Evolutionary conservation across 306 rosid species (phyloP), one percentile per base, ranked within the genome.

Genomic region (Casuarina cunninghamiana): DNA sequence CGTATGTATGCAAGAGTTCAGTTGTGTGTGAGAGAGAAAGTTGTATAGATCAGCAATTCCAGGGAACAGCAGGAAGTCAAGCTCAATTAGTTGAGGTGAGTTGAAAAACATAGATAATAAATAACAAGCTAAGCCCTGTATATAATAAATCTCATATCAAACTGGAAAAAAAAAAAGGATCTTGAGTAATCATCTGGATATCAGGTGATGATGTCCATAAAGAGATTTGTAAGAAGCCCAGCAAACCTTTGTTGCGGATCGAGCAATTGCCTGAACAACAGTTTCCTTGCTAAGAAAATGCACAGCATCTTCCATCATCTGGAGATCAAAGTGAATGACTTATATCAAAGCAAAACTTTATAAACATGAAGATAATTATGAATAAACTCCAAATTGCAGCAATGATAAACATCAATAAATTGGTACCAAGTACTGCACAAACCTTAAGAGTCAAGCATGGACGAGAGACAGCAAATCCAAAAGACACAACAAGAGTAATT

Each of bases 381-480:
- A 75, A 74, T 62, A 37, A 45, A 46, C 78, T 65, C 37, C 54
- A 48, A 66, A 43, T 72, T 9, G 76, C 44, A 43, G 53, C 53
- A 77, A 58, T n/a, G 60, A 53, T 12, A 72, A 76, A 72, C 21
- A 9, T 65, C 62, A 79, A 72, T 15, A 67, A 1, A 48, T 32
- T 69, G 66, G 71, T 73, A 44, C 53, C 70, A 72, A 26, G 32
- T 61, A 77, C n/a, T 43, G 69, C 75, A 65, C 84, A 67, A 83
- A 96, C 99, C 99, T 96, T 87, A 32, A 93, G 97, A 82, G 99
- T 90, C 81, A 96, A 85, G 84, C 99, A 96, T 60, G 99, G 98
- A 62, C 99, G 99, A 74, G 99, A 96, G 71, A 93, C 97, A 61
- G 99, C 99, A 90, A 96, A 96, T 75, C 99, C 99, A 84, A 96